Conservation (phyloP, 2,329 filamentous ascomycete species). For the Scopulariopsis brevicaulis region DNA sequence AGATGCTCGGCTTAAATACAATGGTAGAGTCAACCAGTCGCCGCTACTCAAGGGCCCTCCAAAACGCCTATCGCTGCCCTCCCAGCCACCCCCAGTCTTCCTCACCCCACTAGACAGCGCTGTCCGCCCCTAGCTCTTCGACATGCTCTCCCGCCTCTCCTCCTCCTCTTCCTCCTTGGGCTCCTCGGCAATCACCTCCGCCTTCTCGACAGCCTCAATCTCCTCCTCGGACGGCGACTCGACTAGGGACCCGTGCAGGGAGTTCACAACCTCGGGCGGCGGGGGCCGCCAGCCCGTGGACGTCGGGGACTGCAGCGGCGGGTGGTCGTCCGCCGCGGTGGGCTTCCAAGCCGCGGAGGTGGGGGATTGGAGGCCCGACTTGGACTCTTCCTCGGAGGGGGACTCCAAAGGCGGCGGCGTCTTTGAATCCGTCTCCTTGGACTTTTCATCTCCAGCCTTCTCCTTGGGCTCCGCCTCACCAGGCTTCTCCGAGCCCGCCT, state of each 20-base stretch:
- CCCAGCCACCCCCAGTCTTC: neutral
- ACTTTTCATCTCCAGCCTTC: constrained; percentile 9
- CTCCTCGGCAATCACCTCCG: constrained; percentile 25
- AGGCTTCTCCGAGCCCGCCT: constrained; percentile 6
- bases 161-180: constrained; percentile 16
- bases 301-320: constrained; percentile 26
- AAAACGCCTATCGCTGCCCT: neutral
- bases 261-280: constrained; percentile 11
- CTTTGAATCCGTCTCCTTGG: constrained; percentile 7
- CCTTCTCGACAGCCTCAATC: constrained; percentile 21
- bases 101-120: neutral
- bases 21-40: neutral
- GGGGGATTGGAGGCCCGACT: constrained; percentile 27
- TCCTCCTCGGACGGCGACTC: constrained; percentile 21
- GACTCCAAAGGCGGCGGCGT: neutral
- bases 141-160: constrained; percentile 4
- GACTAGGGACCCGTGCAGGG: constrained; percentile 21
- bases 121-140: neutral
- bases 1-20: neutral
- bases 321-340: constrained; percentile 11
- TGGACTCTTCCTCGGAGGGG: neutral
- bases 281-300: constrained; percentile 21
- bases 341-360: constrained; percentile 11
- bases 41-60: neutral
- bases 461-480: constrained; percentile 6